Evolutionary conservation across 768 basidiomycete species (phyloP), one percentile per base, ranked within the genome.

Genomic region (Mycena galopus): DNA sequence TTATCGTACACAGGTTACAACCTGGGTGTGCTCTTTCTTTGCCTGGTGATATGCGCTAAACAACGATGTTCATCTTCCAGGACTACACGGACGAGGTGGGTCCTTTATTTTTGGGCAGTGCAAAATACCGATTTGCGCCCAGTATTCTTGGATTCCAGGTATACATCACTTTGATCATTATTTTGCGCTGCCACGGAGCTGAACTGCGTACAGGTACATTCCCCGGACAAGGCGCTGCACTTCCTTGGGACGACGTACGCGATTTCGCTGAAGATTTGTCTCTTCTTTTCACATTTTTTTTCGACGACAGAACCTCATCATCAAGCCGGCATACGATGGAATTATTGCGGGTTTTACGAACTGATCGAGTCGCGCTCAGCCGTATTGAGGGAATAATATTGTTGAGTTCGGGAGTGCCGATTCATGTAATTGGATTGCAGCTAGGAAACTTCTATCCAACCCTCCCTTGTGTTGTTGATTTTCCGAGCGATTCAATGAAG

Each of bases 71-170:
- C n/a, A 8, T 47, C 21, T 47, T 55, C 10, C 6, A 73, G 77
- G 79, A 77, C 56, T 74, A 70, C 39, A 77, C 78, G 25, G 78
- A 79, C 69, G 77, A 85, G 58, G 75, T 73, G 32, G 12, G 74
- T 64, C 10, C 21, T 30, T 74, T 33, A 5, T 65, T 47, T n/a
- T 19, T 8, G n/a, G 7, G 16, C 11, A 19, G 4, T 17, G 17
- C 2, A 33, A 57, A 10, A 35, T 23, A 33, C 32, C 35, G 27
- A 35, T 11, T 35, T n/a, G 14, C 32, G 6, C 4, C 21, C 29
- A 57, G 56, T 57, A 57, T 10, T 57, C 56, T 23, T n/a, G 14
- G 32, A 35, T 35, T 35, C 32, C 56, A 33, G 56, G 56, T 57
- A 12, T 56, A 5, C 25, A 27, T 53, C 6, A 51, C 23, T 51